Conservation (phyloP, 768 basidiomycete genomes). For the Boletus patriciae region DNA sequence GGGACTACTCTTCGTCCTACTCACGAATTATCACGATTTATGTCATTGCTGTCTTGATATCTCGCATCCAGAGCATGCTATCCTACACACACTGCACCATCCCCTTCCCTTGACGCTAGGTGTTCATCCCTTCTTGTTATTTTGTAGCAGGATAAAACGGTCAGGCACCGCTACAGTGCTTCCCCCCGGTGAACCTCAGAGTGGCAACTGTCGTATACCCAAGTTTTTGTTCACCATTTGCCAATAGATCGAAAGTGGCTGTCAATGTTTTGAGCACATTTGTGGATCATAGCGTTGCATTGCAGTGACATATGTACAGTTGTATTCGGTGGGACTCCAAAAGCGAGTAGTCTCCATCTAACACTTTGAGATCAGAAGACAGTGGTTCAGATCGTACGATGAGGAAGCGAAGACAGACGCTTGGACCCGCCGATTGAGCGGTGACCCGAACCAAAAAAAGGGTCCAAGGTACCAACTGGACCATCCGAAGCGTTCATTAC, state of each 20-base stretch:
- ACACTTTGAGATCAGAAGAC: not conserved
- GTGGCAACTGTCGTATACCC: slow-evolving; percentile 20
- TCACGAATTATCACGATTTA: slow-evolving; percentile 28
- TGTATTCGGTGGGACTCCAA: not conserved
- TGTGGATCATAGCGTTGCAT: not conserved
- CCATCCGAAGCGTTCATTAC: too few species aligned
- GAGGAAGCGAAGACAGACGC: too few species aligned
- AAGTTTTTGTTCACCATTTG: slow-evolving; percentile 2
- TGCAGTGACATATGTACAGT: not conserved
- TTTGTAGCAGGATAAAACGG: slow-evolving; percentile 10
- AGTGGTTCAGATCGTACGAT: too few species aligned
- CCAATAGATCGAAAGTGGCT: slow-evolving; percentile 1
- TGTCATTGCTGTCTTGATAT: slow-evolving; percentile 29
- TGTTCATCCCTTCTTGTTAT: slow-evolving; percentile 7
- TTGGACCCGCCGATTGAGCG: not conserved
- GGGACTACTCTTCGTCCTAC: not conserved
- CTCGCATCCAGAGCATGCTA: slow-evolving; percentile 23
- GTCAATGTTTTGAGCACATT: not conserved
- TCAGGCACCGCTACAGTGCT: slow-evolving; percentile 8
- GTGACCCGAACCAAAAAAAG: not conserved
- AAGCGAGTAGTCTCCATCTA: too few species aligned
- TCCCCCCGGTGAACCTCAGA: not conserved
- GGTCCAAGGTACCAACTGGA: not conserved
- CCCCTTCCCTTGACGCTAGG: not conserved
- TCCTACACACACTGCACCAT: slow-evolving; percentile 1